Evolutionary conservation across 2,329 filamentous ascomycete species (phyloP).

Genomic region (Fusarium bactridioides): DNA sequence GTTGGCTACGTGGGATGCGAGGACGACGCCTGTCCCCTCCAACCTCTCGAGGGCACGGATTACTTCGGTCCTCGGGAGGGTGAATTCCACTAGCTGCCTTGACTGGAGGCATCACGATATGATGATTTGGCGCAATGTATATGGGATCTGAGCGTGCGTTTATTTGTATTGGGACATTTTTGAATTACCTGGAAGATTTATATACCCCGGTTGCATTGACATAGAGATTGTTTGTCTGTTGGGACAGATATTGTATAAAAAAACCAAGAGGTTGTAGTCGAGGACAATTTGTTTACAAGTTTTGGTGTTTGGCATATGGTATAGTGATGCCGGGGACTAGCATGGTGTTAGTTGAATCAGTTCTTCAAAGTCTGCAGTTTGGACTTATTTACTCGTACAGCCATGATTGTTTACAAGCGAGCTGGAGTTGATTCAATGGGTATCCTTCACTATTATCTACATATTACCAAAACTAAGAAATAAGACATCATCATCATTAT

Average conservation of each 20-base stretch:
- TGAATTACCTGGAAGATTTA: conserved; percentile 32
- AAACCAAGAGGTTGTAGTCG: conserved; percentile 4
- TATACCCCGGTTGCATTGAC: conserved; percentile 40
- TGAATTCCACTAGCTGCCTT: conserved; percentile 42
- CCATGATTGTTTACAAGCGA: background rate
- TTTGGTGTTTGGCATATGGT: background rate
- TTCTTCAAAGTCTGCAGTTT: background rate
- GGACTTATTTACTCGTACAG: background rate
- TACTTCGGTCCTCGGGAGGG: conserved; percentile 53
- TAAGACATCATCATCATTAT: conserved; percentile 26
- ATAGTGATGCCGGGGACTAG: background rate
- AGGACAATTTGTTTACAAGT: background rate
- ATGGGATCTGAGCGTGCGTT: conserved; percentile 38
- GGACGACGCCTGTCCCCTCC: conserved; percentile 49
- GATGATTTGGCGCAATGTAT: conserved; percentile 37
- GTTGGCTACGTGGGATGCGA: conserved; percentile 53
- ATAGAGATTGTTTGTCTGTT: conserved; percentile 38
- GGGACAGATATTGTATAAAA: conserved; percentile 27
- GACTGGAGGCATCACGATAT: conserved; percentile 13
- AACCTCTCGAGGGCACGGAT: conserved; percentile 46
- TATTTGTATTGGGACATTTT: conserved; percentile 35
- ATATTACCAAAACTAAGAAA: background rate
- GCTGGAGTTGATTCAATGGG: background rate
- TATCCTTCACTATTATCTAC: conserved; percentile 16
- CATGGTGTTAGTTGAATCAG: background rate